Base-by-base conservation (phyloP, 495 filamentous ascomycete species). In the Tuber aestivum region DNA sequence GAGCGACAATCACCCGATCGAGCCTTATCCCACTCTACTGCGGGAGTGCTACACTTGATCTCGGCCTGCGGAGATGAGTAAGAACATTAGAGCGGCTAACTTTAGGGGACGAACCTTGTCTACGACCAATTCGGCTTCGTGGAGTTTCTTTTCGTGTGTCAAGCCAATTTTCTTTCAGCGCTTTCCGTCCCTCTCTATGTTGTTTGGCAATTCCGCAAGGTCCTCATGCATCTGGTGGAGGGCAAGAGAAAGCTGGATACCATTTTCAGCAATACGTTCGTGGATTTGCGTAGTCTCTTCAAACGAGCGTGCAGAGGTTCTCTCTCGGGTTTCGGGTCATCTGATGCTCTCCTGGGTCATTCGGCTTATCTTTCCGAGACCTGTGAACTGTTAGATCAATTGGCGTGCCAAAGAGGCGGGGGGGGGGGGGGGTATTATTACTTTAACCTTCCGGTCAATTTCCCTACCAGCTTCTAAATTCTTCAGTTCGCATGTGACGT, bases 191-290 rank as follows among this genome's bases (percentile, higher is more conserved):
- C 91, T 90, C 84, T 99, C 95, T 78, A 97, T 95, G 74, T 93
- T 93, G 35, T 87, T 87, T 0, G 92, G 89, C 69, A 97, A 86
- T 81, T 97, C 94, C 72, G 89, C 84, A 37, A 99, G 85, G 82
- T 98, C 94, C 71, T 97, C 95, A 79, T 97, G 89, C 94, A 99
- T 97, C 84, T 95, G 91, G 74, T 95, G 92, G 45, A 99, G 86
- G 3, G 92, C 95, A 40, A 91, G 85, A 44, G 94, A 89, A 83
- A 97, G 98, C 82, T 95, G 92, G 32, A 91, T 86, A 18, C 93
- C 93, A 85, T 98, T 94, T 72, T 99, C 94, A 71, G 93, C 93
- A 90, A 98, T 96, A 72, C 93, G 93, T 78, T 97, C 94, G 82
- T 98, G 94, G 71, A 96, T 91, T 37, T 85, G 84, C 80, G 92